phyloP scores from a whole-genome alignment of 2,329 filamentous ascomycete genomes.

The Alternaria sp. region DNA sequence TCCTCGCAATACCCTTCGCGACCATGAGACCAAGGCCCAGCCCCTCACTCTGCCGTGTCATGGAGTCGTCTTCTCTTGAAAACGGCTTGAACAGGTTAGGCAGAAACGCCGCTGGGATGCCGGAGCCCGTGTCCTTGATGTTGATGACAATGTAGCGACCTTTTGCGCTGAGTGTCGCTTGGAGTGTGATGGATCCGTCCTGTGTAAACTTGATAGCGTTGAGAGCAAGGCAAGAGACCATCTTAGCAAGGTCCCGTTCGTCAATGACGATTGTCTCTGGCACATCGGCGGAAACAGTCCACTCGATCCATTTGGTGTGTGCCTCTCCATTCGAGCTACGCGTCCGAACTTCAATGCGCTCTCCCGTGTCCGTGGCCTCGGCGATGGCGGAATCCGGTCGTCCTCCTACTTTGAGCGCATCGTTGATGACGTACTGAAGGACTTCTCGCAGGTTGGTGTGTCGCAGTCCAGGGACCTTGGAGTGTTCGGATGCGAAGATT shows the following conservation, averaged over 20 bases:
- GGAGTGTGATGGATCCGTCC: constrained; percentile 64
- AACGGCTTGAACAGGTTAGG: constrained; percentile 73
- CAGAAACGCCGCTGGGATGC: constrained; percentile 70
- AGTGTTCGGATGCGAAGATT: constrained; percentile 47
- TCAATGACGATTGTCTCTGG: constrained; percentile 64
- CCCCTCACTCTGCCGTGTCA: constrained; percentile 71
- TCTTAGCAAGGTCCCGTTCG: constrained; percentile 67
- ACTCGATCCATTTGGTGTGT: constrained; percentile 57
- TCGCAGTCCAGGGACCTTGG: constrained; percentile 55
- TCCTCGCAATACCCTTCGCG: constrained; percentile 73
- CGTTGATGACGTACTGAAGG: constrained; percentile 59
- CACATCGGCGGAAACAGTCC: constrained; percentile 58
- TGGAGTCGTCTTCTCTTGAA: constrained; percentile 71
- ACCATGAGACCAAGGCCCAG: constrained; percentile 73
- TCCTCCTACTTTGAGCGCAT: constrained; percentile 59
- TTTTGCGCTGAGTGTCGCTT: constrained; percentile 59
- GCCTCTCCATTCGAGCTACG: constrained; percentile 53
- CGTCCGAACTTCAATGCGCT: constrained; percentile 57
- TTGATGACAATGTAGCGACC: constrained; percentile 65
- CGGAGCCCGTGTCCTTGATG: constrained; percentile 70
- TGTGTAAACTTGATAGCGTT: constrained; percentile 77
- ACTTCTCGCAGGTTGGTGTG: constrained; percentile 57
- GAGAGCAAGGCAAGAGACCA: constrained; percentile 67
- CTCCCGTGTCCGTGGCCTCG: constrained; percentile 54
- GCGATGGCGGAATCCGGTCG: constrained; percentile 60